These are phyloP conservation scores for Lactifluus pinguis DNA, from an alignment of 768 basidiomycete genomes.

Conservation along the genomic window DNA sequence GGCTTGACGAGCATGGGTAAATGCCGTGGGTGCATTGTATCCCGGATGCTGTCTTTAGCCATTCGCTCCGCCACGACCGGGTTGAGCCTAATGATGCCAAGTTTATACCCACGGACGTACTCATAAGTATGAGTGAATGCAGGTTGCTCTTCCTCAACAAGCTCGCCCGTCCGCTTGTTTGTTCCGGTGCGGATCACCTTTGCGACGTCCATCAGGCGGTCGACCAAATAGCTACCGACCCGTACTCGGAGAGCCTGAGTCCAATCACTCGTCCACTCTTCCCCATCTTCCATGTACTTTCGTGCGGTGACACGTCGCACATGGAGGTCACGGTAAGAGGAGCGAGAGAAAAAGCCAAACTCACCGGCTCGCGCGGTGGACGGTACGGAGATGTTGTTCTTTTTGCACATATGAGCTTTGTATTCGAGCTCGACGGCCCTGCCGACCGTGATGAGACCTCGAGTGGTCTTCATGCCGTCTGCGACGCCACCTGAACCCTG, in stretches of 20 bases:
- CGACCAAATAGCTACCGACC: slow-evolving; percentile 76
- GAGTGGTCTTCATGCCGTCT: slow-evolving; percentile 83
- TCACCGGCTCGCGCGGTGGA: slow-evolving; percentile 23
- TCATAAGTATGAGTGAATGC: slow-evolving; percentile 92
- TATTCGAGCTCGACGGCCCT: slow-evolving; percentile 85
- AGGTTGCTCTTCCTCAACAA: slow-evolving; percentile 70
- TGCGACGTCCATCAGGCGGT: slow-evolving; percentile 78
- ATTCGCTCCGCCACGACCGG: slow-evolving; percentile 68
- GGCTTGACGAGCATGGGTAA: slow-evolving; percentile 93
- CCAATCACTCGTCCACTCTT: slow-evolving; percentile 78
- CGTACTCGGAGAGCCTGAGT: slow-evolving; percentile 65
- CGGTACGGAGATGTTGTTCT: slow-evolving; percentile 40
- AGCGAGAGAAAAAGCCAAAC: slow-evolving; percentile 43
- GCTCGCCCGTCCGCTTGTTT: slow-evolving; percentile 50
- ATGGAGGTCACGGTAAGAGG: slow-evolving; percentile 53
- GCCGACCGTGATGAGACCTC: slow-evolving; percentile 73
- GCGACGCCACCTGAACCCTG: slow-evolving; percentile 67
- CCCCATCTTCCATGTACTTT: slow-evolving; percentile 53
- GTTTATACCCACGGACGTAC: slow-evolving; percentile 84
- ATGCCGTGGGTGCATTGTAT: slow-evolving; percentile 83
- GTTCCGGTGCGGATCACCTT: slow-evolving; percentile 53
- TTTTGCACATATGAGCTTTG: slow-evolving; percentile 71
- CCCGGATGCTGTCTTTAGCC: slow-evolving; percentile 58
- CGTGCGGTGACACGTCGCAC: slow-evolving; percentile 59
- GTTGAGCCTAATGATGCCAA: slow-evolving; percentile 88